These are phyloP conservation scores for Prunus mume DNA, from an alignment of 306 rosid genomes.

Conservation along the genomic window DNA sequence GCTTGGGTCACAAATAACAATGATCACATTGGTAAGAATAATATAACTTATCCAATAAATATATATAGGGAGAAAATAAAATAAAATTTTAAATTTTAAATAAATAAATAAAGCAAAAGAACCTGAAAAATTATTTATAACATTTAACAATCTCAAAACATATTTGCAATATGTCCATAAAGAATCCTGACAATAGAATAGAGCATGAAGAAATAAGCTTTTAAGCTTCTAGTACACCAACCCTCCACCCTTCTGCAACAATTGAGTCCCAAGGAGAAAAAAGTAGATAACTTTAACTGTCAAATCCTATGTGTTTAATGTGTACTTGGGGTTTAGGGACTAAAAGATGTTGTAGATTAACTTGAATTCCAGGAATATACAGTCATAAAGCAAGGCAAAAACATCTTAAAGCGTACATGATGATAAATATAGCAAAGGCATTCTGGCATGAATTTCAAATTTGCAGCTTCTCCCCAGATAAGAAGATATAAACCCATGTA, in stretches of 20 bases:
- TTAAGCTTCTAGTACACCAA: too few relatives aligned
- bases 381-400: background rate
- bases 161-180: too few relatives aligned
- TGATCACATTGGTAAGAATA: background rate
- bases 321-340: too few relatives aligned
- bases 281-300: too few relatives aligned
- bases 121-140: background rate
- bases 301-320: too few relatives aligned
- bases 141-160: too few relatives aligned
- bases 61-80: background rate
- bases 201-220: too few relatives aligned
- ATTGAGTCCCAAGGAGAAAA: too few relatives aligned
- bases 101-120: background rate
- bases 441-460: conserved; percentile 98
- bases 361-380: background rate
- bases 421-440: conserved; percentile 98
- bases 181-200: too few relatives aligned
- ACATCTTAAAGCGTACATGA: conserved; percentile 57
- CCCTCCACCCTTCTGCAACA: too few relatives aligned
- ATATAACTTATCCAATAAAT: background rate
- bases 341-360: background rate
- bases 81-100: background rate
- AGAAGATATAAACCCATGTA: conserved; percentile 97
- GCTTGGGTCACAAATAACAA: background rate
- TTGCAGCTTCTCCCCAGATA: conserved; percentile 99